These are phyloP conservation scores for Metschnikowia drakensbergensis DNA, from an alignment of 805 yeast genomes.

Conservation along the genomic window DNA sequence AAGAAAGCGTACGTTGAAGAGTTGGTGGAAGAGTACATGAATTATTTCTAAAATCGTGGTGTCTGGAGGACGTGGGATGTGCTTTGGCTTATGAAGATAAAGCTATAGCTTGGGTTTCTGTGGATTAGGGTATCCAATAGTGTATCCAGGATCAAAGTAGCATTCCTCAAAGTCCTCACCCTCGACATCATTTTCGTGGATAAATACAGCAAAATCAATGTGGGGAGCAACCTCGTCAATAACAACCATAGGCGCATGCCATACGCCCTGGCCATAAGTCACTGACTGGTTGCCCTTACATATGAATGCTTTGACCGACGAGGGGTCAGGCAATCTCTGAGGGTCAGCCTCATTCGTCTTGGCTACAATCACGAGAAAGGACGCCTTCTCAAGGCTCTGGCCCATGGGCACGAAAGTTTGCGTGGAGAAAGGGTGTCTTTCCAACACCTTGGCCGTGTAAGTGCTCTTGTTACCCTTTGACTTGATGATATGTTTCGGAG, in stretches of 20 bases:
- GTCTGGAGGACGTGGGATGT: not conserved
- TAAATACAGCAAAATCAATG: conserved; percentile 81
- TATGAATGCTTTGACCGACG: conserved; percentile 59
- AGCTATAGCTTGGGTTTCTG: conserved; percentile 9
- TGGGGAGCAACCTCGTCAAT: conserved; percentile 50
- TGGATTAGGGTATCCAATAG: conserved; percentile 23
- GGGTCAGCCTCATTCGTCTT: conserved; percentile 35
- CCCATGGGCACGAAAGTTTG: conserved; percentile 96
- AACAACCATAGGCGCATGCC: conserved; percentile 98
- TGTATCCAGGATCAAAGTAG: conserved; percentile 58
- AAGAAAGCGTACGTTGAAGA: conserved; percentile 31
- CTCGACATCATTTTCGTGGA: conserved; percentile 76
- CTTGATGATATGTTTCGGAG: conserved; percentile 59
- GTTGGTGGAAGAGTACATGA: conserved; percentile 37
- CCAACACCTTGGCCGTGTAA: conserved; percentile 67
- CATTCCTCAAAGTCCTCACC: conserved; percentile 83
- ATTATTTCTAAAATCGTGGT: conserved; percentile 19
- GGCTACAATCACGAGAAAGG: conserved; percentile 83
- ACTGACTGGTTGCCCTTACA: conserved; percentile 85
- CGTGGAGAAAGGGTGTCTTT: conserved; percentile 84
- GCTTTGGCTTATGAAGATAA: not conserved
- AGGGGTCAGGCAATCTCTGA: conserved; percentile 56
- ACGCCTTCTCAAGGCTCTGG: conserved; percentile 39
- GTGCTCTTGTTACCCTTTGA: conserved; percentile 9
- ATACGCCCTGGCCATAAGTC: conserved; percentile 77